Percentiles rank a stretch among this genome's conserved stretches.
Conservation (phyloP, 2,329 filamentous ascomycete genomes). For the Hypoxylon sp. region DNA sequence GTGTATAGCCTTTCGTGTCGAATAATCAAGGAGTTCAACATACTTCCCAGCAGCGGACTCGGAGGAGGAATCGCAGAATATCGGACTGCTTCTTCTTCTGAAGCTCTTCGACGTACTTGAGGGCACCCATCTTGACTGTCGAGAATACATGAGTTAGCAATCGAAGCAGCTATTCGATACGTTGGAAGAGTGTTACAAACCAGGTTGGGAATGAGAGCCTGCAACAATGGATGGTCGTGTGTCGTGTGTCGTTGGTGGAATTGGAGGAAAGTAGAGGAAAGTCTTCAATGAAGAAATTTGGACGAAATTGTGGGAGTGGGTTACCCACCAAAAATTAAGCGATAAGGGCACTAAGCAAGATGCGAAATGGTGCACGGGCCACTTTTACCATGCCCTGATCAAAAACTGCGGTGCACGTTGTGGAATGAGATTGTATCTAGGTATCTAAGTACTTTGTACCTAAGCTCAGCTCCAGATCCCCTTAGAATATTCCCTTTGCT, state of each 20-base stretch:
- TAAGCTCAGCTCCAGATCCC: not conserved
- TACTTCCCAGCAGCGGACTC: slow-evolving; percentile 99
- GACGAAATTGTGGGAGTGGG: slow-evolving; percentile 45
- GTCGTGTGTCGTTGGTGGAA: slow-evolving; percentile 49
- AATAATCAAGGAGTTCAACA: slow-evolving; percentile 60
- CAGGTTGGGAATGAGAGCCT: slow-evolving; percentile 53
- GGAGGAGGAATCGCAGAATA: slow-evolving; percentile 99
- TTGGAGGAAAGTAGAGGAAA: slow-evolving; percentile 41
- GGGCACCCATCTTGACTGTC: slow-evolving; percentile 91
- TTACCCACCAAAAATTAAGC: slow-evolving; percentile 46
- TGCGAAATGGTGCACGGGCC: slow-evolving; percentile 22
- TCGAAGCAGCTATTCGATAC: slow-evolving; percentile 13
- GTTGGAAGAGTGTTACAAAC: slow-evolving; percentile 42
- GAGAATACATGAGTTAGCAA: slow-evolving; percentile 42
- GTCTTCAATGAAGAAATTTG: slow-evolving; percentile 47
- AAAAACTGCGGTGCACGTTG: no score
- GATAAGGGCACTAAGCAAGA: slow-evolving; percentile 40
- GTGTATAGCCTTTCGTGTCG: slow-evolving; percentile 47
- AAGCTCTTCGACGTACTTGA: slow-evolving; percentile 99
- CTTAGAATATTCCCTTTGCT: not conserved
- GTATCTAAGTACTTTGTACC: not conserved
- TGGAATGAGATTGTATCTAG: not conserved
- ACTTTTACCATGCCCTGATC: slow-evolving; percentile 5
- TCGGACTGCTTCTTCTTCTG: slow-evolving; percentile 99
- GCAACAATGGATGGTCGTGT: slow-evolving; percentile 52